Base-by-base conservation (phyloP, 495 filamentous ascomycete species). In the Podospora fimiseda region DNA sequence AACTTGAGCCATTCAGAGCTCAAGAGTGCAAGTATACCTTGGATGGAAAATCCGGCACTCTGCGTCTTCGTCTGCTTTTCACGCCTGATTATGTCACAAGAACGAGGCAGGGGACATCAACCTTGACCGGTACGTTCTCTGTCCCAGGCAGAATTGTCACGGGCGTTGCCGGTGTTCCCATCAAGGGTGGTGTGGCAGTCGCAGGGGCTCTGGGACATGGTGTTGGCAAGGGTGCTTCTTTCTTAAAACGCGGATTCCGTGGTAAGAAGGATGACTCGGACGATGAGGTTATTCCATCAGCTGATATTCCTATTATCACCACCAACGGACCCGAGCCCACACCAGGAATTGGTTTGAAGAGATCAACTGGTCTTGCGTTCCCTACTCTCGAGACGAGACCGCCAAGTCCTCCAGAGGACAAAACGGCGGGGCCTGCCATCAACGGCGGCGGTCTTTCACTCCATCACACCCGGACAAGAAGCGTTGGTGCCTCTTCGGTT, bases 41-140 rank as follows among this genome's bases (percentile, higher is more conserved):
- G 2, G 88, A 96, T 64, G 94, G 93, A 16, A 96, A 95, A 67
- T 93, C 86, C 1, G 93, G 93, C 18, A 76, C 80, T 9, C 76
- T 99, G 30, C 81, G 87, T 33, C 68, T 99, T 48, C 87, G 86
- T 53, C 76, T 96, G 56, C 74, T 95, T n/a, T 99, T 99, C 82
- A 92, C 87, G 56, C 87, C 94, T 2, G 83, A 86, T 70, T 99
- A 96, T 60, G 89, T 99, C 52, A 85, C 84, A 14, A 84, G 94
- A 44, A 80, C 88, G 9, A 81, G 89, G 30, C 88, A 96, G 68
- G 93, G 94, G 40, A 93, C 91, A 0, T 87, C 88, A 2, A 96
- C 93, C 3, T 95, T 99, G 77, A 84, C 83, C 3, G 93, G 93
- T 13, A 96, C 90, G 0, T 96, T 98, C 63, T 83, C 86, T 4